A percentile compares a stretch with the other conserved stretches of the same genome.
phyloP scores from a whole-genome alignment of 352 stramenopile species.

The Pythium aristosporum region DNA sequence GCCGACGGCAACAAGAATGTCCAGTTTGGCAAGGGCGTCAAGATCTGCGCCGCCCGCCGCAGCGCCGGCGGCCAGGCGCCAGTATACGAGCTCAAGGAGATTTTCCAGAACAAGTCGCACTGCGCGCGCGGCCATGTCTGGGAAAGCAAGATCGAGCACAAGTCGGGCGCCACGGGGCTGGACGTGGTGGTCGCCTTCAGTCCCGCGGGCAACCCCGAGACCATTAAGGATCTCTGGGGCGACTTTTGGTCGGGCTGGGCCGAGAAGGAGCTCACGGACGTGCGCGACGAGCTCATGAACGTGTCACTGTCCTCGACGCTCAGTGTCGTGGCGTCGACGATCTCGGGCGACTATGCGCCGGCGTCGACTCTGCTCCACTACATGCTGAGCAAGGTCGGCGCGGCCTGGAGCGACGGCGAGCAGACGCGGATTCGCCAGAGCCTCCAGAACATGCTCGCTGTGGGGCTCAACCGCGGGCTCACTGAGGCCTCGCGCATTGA shows the following conservation, averaged over 20 bases:
- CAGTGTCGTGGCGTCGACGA: constrained; percentile 77
- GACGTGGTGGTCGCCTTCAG: constrained; percentile 83
- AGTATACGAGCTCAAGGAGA: constrained; percentile 83
- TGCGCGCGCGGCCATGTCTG: constrained; percentile 77
- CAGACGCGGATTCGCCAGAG: constrained; percentile 83
- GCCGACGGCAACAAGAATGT: constrained; percentile 86
- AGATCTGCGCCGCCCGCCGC: constrained; percentile 68
- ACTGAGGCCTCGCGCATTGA: constrained; percentile 62
- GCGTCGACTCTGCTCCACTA: constrained; percentile 73
- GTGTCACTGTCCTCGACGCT: constrained; percentile 72
- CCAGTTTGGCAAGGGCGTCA: constrained; percentile 74
- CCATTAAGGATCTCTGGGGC: constrained; percentile 79
- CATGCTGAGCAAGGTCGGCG: constrained; percentile 83
- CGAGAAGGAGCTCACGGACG: constrained; percentile 77
- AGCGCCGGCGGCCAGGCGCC: constrained; percentile 39
- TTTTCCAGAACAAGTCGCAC: constrained; percentile 85
- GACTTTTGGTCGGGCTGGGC: constrained; percentile 88
- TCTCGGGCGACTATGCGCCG: constrained; percentile 74
- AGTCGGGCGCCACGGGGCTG: constrained; percentile 33
- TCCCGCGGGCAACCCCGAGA: constrained; percentile 75
- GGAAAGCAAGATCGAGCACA: constrained; percentile 57
- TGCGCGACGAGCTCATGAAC: constrained; percentile 78
- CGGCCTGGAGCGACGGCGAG: constrained; percentile 81
- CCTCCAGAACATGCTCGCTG: constrained; percentile 86
- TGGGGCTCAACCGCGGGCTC: constrained; percentile 73